phyloP scores from a whole-genome alignment of 805 yeast species.

The Lipomyces spencermartinsiae region DNA sequence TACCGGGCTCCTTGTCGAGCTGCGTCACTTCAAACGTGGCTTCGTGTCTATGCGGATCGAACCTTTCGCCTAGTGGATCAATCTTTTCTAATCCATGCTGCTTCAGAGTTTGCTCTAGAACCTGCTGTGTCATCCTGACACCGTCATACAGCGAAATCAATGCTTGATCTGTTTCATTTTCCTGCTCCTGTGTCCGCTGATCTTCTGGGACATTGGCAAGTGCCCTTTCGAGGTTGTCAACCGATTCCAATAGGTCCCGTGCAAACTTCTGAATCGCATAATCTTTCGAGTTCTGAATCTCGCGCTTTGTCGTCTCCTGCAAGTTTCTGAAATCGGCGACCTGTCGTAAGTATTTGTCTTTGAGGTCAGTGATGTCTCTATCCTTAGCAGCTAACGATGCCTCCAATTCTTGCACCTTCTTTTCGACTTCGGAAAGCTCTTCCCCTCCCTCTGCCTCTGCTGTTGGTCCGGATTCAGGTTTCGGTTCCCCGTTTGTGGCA shows the following conservation, averaged over 20 bases:
- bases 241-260: slow-evolving; percentile 83
- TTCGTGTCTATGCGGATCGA: slow-evolving; percentile 92
- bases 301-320: slow-evolving; percentile 88
- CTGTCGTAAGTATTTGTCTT: slow-evolving; percentile 80
- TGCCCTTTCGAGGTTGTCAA: slow-evolving; percentile 90
- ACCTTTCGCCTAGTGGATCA: slow-evolving; percentile 81
- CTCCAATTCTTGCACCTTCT: slow-evolving; percentile 48
- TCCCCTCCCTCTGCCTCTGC: slow-evolving; percentile 40
- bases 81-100: slow-evolving; percentile 82
- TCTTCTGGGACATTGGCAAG: slow-evolving; percentile 62
- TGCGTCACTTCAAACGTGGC: slow-evolving; percentile 89
- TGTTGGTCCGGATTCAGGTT: slow-evolving; percentile 4
- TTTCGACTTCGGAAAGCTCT: slow-evolving; percentile 28
- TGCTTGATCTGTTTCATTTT: slow-evolving; percentile 63
- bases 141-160: slow-evolving; percentile 83
- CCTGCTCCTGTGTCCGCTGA: slow-evolving; percentile 38
- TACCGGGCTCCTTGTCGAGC: slow-evolving; percentile 88
- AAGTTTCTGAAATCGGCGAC: slow-evolving; percentile 92
- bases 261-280: slow-evolving; percentile 93
- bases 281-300: slow-evolving; percentile 83
- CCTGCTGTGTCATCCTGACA: slow-evolving; percentile 84
- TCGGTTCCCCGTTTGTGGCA: neutral
- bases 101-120: slow-evolving; percentile 80
- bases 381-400: slow-evolving; percentile 60
- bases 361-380: slow-evolving; percentile 75